These are phyloP conservation scores for Ceriops tagal DNA, from an alignment of 345 rosid genomes.

Conservation along the genomic window DNA sequence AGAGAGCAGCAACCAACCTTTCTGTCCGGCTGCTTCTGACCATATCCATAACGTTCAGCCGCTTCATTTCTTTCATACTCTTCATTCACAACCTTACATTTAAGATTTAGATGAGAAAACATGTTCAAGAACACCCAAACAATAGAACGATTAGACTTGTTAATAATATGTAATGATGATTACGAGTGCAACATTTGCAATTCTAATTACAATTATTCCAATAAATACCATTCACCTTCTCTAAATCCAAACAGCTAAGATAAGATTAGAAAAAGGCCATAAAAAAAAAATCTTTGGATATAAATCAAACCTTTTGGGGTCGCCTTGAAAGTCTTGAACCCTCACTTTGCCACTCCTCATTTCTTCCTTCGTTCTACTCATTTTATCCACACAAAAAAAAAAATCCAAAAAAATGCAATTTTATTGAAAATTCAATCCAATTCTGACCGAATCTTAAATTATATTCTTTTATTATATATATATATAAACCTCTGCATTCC, in stretches of 20 bases:
- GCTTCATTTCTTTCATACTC: slow-evolving; percentile 29
- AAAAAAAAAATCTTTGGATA: not conserved
- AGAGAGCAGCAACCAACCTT: slow-evolving; percentile 25
- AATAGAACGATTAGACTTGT: not conserved
- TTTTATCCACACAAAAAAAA: not conserved
- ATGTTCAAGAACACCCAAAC: not conserved
- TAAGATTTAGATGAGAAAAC: not conserved
- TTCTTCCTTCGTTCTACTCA: slow-evolving; percentile 24
- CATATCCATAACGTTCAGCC: slow-evolving; percentile 18
- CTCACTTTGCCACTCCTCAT: slow-evolving; percentile 23
- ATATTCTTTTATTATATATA: not conserved
- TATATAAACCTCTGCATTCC: not conserved
- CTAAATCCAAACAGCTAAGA: not conserved
- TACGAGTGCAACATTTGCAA: too few relatives aligned
- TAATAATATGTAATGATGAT: too few relatives aligned
- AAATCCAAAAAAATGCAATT: not conserved
- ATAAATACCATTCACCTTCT: too few relatives aligned
- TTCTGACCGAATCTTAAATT: not conserved
- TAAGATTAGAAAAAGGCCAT: not conserved
- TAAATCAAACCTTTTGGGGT: slow-evolving; percentile 36
- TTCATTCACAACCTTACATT: slow-evolving; percentile 28
- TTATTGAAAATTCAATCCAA: too few relatives aligned
- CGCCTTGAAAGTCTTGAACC: slow-evolving; percentile 38
- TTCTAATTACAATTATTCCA: too few relatives aligned
- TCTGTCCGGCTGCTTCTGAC: slow-evolving; percentile 28